Evolutionary conservation across 1,284 basidiomycete species (phyloP).

Genomic region (Melampsora larici-populina): DNA sequence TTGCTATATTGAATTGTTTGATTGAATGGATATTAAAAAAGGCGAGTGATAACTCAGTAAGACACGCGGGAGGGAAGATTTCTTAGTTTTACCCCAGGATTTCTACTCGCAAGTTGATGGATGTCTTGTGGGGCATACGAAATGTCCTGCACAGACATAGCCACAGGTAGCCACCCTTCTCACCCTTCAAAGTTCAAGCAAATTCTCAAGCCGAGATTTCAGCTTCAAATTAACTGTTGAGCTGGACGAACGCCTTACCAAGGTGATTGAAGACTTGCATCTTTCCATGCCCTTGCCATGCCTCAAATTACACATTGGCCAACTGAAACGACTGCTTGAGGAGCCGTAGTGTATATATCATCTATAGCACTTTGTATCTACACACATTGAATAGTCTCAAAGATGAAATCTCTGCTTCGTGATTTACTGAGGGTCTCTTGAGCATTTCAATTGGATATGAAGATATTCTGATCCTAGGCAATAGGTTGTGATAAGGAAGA

Average conservation of each 20-base stretch:
- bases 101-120: background rate
- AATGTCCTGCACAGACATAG: background rate
- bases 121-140: background rate
- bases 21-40: no score
- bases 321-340: background rate
- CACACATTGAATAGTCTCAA: background rate
- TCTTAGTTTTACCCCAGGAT: background rate
- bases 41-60: no score
- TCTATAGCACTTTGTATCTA: background rate
- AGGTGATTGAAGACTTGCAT: background rate
- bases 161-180: no score
- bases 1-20: no score
- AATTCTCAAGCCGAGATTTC: background rate
- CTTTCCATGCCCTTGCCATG: background rate
- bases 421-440: background rate
- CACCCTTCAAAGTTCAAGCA: background rate
- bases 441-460: background rate
- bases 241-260: background rate
- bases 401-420: background rate
- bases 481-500: background rate
- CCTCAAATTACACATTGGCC: background rate
- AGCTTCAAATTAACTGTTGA: background rate
- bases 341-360: background rate
- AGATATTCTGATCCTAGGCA: background rate
- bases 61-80: no score